A percentile compares a stretch with the other conserved stretches of the same genome.
phyloP scores from a whole-genome alignment of 768 basidiomycete species.

The Pisolithus orientalis region DNA sequence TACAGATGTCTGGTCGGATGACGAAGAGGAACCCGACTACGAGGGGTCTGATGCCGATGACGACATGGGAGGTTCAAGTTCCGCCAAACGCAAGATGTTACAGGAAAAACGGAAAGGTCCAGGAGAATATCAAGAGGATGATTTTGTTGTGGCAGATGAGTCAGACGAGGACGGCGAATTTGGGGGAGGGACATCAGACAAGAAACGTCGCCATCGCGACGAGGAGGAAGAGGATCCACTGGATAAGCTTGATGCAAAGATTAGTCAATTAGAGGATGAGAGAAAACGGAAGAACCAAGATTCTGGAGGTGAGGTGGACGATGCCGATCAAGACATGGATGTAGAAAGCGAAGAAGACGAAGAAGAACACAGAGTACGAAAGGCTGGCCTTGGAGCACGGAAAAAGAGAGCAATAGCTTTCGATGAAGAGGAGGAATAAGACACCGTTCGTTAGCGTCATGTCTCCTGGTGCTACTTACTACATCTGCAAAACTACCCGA shows the following conservation, averaged over 20 bases:
- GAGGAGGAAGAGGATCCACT: conserved; percentile 55
- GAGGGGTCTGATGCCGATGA: conserved; percentile 58
- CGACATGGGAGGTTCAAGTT: conserved; percentile 30
- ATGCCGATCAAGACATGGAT: conserved; percentile 52
- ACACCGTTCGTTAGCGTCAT: conserved; percentile 1
- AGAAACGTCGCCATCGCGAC: conserved; percentile 34
- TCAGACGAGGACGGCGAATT: conserved; percentile 55
- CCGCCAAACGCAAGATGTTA: conserved; percentile 38
- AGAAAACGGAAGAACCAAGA: conserved; percentile 36
- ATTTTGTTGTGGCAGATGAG: conserved; percentile 76
- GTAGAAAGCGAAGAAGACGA: conserved; percentile 71
- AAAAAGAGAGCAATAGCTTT: conserved; percentile 52
- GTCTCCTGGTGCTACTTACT: conserved; percentile 24
- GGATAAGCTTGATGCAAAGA: conserved; percentile 66
- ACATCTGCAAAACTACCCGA: too few species aligned
- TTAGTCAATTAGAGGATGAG: conserved; percentile 49
- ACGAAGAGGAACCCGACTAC: conserved; percentile 59
- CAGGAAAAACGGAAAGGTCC: conserved; percentile 45
- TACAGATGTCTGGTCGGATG: conserved; percentile 59
- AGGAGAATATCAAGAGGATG: conserved; percentile 78
- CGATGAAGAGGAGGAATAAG: conserved; percentile 56
- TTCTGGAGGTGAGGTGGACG: conserved; percentile 28
- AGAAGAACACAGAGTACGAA: conserved; percentile 62
- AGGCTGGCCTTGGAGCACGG: conserved; percentile 45
- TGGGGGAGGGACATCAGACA: conserved; percentile 30